These are phyloP conservation scores for Cerioporus squamosus DNA, from an alignment of 1,284 basidiomycete genomes.

Conservation along the genomic window DNA sequence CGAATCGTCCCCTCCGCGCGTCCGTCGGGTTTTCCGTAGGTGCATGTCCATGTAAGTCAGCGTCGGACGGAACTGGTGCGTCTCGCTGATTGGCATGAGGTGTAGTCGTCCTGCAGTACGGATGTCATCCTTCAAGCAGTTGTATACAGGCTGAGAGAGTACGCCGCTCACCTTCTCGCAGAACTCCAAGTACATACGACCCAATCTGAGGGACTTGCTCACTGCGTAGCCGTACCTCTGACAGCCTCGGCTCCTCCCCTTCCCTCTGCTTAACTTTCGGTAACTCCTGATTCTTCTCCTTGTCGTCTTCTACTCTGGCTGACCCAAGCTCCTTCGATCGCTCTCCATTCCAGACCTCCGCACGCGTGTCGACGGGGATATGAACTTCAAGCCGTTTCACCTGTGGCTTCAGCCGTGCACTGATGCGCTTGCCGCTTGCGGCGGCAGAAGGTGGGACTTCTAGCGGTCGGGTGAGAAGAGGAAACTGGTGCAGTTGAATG, in stretches of 20 bases:
- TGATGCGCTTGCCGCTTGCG: constrained; percentile 74
- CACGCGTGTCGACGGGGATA: constrained; percentile 74
- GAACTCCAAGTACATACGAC: constrained; percentile 71
- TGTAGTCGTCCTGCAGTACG: constrained; percentile 62
- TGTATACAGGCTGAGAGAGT: not conserved
- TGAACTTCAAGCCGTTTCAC: constrained; percentile 72
- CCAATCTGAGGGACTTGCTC: constrained; percentile 69
- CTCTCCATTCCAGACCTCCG: constrained; percentile 79
- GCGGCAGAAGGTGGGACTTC: constrained; percentile 75
- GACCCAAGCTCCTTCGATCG: constrained; percentile 65
- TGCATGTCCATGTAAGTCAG: constrained; percentile 77
- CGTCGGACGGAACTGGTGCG: constrained; percentile 79
- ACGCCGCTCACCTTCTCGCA: constrained; percentile 65
- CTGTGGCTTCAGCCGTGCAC: constrained; percentile 68
- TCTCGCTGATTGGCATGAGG: constrained; percentile 77
- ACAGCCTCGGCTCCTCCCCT: constrained; percentile 61
- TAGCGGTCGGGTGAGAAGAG: constrained; percentile 71
- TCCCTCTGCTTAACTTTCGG: constrained; percentile 42
- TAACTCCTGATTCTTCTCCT: constrained; percentile 68
- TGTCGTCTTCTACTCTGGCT: constrained; percentile 70
- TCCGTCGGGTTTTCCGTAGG: constrained; percentile 61
- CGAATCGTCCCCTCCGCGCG: constrained; percentile 49
- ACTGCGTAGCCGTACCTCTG: constrained; percentile 71
- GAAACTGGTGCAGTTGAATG: constrained; percentile 79
- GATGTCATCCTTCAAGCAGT: not conserved